These are phyloP conservation scores for Senna tora DNA, from an alignment of 306 rosid species.

Conservation along the genomic window DNA sequence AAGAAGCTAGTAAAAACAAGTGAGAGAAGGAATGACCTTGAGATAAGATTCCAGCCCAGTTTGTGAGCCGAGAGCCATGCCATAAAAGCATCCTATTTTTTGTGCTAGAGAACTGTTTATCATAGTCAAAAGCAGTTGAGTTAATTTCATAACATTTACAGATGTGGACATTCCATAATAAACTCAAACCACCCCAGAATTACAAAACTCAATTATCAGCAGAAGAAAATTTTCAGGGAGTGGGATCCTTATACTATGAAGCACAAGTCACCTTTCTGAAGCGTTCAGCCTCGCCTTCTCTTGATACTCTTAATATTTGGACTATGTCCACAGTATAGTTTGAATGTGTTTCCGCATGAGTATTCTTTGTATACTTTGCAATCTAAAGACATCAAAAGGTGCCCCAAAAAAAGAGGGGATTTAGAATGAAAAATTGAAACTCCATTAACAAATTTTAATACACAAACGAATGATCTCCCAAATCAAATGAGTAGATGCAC, in stretches of 20 bases:
- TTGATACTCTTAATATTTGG: conserved; percentile 71
- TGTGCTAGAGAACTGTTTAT: conserved; percentile 66
- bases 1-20: conserved; percentile 17
- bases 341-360: conserved; percentile 93
- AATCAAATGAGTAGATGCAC: conserved; percentile 24
- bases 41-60: conserved; percentile 97
- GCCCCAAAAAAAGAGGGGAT: neutral
- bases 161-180: conserved; percentile 4
- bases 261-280: conserved; percentile 67
- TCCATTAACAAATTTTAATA: conserved; percentile 29
- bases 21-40: conserved; percentile 65
- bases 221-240: conserved; percentile 15
- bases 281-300: conserved; percentile 73
- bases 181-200: conserved; percentile 4
- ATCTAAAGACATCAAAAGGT: conserved; percentile 55
- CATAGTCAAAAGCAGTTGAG: conserved; percentile 15
- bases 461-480: conserved; percentile 9
- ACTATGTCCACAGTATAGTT: conserved; percentile 69
- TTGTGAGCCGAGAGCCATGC: conserved; percentile 98
- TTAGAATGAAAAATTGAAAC: conserved; percentile 33
- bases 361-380: conserved; percentile 74
- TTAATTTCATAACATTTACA: conserved; percentile 30
- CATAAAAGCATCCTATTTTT: conserved; percentile 91
- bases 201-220: conserved; percentile 12
- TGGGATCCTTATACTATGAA: conserved; percentile 19